These are phyloP conservation scores for Schoenoplectus tabernaemontani DNA, from an alignment of 202 grass and related monocot genomes.

Conservation along the genomic window DNA sequence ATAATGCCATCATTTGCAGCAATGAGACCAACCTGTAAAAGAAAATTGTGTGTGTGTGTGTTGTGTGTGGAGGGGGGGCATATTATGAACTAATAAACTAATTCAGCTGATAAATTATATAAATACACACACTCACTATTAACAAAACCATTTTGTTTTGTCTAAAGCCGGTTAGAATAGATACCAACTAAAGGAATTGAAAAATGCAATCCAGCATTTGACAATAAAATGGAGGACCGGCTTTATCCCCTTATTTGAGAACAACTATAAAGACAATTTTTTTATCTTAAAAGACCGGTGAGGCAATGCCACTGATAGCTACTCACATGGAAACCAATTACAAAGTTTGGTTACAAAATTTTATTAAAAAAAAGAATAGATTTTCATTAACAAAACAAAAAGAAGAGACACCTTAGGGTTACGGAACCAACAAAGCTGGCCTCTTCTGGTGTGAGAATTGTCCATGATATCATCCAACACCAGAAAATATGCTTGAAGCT, in stretches of 20 bases:
- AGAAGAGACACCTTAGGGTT: conserved; percentile 40
- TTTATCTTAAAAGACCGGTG: neutral
- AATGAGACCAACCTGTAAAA: conserved; percentile 92
- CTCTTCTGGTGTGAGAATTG: conserved; percentile 53
- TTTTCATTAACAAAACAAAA: neutral
- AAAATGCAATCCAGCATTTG: neutral
- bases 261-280: neutral
- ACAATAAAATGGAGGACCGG: neutral
- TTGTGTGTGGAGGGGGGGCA: neutral
- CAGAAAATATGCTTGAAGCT: conserved; percentile 84
- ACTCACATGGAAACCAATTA: neutral
- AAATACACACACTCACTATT: neutral
- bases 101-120: neutral
- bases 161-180: conserved; percentile 2
- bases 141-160: neutral
- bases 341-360: neutral
- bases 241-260: neutral
- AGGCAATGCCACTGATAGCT: neutral
- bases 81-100: neutral
- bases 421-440: conserved; percentile 62
- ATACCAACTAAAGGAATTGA: neutral
- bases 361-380: neutral
- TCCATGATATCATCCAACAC: conserved; percentile 84
- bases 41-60: no score
- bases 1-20: conserved; percentile 92